These are phyloP conservation scores for Cladosporium sp. DNA, from an alignment of 2,329 filamentous ascomycete genomes.

Conservation along the genomic window DNA sequence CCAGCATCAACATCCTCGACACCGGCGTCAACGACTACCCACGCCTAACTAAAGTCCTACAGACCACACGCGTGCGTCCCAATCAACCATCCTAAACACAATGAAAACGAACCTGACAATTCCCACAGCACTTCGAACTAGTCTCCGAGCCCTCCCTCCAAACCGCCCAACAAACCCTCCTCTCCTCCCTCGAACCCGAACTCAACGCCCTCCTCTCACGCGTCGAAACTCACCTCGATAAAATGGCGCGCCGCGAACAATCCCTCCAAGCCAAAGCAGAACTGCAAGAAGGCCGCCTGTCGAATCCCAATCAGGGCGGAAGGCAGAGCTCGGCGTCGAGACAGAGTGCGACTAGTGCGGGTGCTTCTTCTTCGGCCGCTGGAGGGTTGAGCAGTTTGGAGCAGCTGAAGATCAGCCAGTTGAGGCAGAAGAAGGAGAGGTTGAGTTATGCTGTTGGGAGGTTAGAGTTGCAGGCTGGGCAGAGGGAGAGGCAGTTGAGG, in stretches of 20 bases:
- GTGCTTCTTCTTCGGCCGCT: neutral
- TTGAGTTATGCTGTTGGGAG: constrained; percentile 84
- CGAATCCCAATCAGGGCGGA: constrained; percentile 32
- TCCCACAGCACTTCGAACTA: constrained; percentile 79
- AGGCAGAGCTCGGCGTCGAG: constrained; percentile 6
- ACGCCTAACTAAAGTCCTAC: constrained; percentile 61
- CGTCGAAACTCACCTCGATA: constrained; percentile 80
- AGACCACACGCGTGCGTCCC: constrained; percentile 58
- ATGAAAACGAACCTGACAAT: neutral
- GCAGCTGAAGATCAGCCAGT: constrained; percentile 62
- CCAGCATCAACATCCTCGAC: constrained; percentile 63
- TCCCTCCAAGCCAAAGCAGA: constrained; percentile 80
- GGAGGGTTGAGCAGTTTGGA: constrained; percentile 48
- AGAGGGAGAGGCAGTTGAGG: constrained; percentile 69
- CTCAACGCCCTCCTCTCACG: constrained; percentile 75
- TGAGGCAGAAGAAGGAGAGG: constrained; percentile 80
- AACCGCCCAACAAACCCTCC: constrained; percentile 77
- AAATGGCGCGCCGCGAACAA: constrained; percentile 79
- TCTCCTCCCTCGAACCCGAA: constrained; percentile 87
- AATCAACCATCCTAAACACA: neutral
- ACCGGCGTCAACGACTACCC: constrained; percentile 64
- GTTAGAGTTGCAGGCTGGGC: constrained; percentile 80
- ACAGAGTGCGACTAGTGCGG: constrained; percentile 19
- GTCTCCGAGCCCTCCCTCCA: constrained; percentile 82
- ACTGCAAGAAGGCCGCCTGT: constrained; percentile 73